phyloP scores from a whole-genome alignment of 1,284 basidiomycete genomes.

The Cutaneotrichosporon cutaneum region DNA sequence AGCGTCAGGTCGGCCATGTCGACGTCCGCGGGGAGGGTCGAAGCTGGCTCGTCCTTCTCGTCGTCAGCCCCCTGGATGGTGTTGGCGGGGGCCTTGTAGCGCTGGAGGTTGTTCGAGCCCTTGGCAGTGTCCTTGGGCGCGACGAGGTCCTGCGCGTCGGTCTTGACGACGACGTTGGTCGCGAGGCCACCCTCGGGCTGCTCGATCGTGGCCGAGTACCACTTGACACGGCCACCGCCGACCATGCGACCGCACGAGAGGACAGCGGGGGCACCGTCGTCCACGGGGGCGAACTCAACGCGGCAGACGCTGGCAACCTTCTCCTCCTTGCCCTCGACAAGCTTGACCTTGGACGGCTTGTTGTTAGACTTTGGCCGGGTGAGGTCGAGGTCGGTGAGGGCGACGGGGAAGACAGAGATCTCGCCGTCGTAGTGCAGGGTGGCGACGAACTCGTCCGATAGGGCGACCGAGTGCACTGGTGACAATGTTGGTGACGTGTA shows the following conservation, averaged over 20 bases:
- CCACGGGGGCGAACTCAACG: conserved; percentile 43
- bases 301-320: conserved; percentile 33
- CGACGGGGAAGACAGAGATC: conserved; percentile 64
- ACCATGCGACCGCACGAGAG: conserved; percentile 64
- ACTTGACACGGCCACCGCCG: conserved; percentile 66
- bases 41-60: conserved; percentile 48
- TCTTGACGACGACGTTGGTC: conserved; percentile 54
- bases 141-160: conserved; percentile 55
- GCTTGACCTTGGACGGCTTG: conserved; percentile 39
- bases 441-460: conserved; percentile 59
- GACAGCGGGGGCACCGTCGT: conserved; percentile 58
- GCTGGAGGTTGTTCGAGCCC: conserved; percentile 34
- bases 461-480: conserved; percentile 61
- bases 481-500: conserved; percentile 63
- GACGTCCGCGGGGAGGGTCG: conserved; percentile 62
- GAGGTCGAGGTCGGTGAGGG: conserved; percentile 56
- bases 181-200: conserved; percentile 56
- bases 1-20: conserved; percentile 85
- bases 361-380: conserved; percentile 41
- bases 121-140: conserved; percentile 33
- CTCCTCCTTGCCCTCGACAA: conserved; percentile 49
- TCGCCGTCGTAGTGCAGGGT: conserved; percentile 67
- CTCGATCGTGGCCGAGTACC: conserved; percentile 63
- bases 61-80: conserved; percentile 39
- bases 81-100: conserved; percentile 43